Percentiles rank a stretch among this genome's conserved stretches.
These are phyloP conservation scores for Papiliotrema flavescens DNA, from an alignment of 1,284 basidiomycete species.

Conservation along the genomic window DNA sequence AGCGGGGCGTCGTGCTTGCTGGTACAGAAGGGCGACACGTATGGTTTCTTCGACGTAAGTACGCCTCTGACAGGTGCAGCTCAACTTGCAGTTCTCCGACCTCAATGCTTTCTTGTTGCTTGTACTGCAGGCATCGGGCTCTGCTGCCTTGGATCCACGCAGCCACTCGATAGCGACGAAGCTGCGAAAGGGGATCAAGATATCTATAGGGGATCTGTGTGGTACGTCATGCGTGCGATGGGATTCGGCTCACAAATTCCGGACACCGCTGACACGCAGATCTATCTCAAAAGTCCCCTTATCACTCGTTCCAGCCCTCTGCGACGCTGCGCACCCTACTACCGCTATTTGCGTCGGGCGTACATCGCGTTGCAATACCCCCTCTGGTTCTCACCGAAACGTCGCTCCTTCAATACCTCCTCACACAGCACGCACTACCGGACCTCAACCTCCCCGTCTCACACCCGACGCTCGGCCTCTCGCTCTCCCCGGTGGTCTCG, in stretches of 20 bases:
- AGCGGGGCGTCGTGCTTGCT: constrained; percentile 18
- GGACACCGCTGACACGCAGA: constrained; percentile 14
- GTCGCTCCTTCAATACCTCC: constrained; percentile 26
- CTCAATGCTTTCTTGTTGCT: constrained; percentile 37
- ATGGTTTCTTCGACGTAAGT: constrained; percentile 39
- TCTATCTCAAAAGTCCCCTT: constrained; percentile 38
- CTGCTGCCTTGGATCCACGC: neutral
- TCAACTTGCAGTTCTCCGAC: constrained; percentile 28
- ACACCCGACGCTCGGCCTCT: constrained; percentile 26
- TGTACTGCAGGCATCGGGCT: constrained; percentile 27
- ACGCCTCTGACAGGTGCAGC: neutral
- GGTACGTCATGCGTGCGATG: constrained; percentile 15
- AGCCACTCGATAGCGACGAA: neutral
- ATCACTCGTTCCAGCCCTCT: constrained; percentile 15
- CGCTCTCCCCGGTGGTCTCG: constrained; percentile 33
- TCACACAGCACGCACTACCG: constrained; percentile 15
- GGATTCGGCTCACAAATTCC: neutral
- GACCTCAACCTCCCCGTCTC: constrained; percentile 19
- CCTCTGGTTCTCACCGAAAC: constrained; percentile 24
- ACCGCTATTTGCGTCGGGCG: constrained; percentile 32
- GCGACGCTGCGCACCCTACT: constrained; percentile 26
- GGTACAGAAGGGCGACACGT: constrained; percentile 17
- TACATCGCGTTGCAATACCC: constrained; percentile 32
- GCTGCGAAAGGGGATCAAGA: constrained; percentile 4
- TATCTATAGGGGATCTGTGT: constrained; percentile 26